phyloP scores from a whole-genome alignment of 441 rosid genomes.

The Brassica hybrid region DNA sequence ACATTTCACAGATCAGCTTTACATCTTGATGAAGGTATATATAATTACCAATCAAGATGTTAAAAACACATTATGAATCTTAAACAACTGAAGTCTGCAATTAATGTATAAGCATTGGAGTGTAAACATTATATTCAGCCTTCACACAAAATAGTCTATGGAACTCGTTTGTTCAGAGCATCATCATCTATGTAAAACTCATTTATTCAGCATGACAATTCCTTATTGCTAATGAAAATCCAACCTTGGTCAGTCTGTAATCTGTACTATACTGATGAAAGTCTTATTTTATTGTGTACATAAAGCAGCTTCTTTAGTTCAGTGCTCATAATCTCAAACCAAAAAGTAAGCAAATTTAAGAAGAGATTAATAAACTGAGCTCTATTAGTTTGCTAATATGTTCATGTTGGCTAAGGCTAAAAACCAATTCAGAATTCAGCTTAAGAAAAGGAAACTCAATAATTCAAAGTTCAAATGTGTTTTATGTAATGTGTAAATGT shows the following conservation, averaged over 20 bases:
- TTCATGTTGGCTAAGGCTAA: neutral
- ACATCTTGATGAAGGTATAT: conserved; percentile 2
- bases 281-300: neutral
- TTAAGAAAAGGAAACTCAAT: neutral
- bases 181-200: neutral
- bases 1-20: conserved; percentile 8
- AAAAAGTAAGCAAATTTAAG: neutral
- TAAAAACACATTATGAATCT: neutral
- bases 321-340: conserved; percentile 2
- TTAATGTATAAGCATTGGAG: neutral
- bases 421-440: neutral
- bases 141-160: neutral
- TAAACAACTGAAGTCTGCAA: neutral
- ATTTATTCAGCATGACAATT: neutral
- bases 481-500: neutral
- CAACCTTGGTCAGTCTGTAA: neutral
- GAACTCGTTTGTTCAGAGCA: neutral
- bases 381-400: neutral
- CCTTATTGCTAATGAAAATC: conserved; percentile 4
- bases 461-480: conserved; percentile 4
- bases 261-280: neutral
- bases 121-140: neutral
- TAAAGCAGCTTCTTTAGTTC: neutral
- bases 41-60: neutral
- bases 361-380: neutral